These are phyloP conservation scores for Leucoagaricus sp. DNA, from an alignment of 1,284 basidiomycete species.

Conservation along the genomic window DNA sequence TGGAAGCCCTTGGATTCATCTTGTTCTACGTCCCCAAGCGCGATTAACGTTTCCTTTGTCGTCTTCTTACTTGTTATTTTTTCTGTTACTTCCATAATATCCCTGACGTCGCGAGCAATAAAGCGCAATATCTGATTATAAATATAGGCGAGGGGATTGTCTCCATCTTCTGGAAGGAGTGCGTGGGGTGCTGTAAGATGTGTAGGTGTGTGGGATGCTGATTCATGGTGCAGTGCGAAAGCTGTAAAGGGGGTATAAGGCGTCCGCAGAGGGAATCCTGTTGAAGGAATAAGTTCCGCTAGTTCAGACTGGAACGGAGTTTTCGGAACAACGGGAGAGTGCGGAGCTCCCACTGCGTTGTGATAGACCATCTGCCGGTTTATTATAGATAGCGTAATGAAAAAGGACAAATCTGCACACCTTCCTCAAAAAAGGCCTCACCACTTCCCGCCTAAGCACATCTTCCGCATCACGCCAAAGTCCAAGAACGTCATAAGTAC, in stretches of 20 bases:
- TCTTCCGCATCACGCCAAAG: conserved; percentile 88
- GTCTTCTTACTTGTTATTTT: conserved; percentile 28
- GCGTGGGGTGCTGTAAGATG: conserved; percentile 24
- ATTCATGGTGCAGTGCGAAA: conserved; percentile 41
- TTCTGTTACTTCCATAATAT: conserved; percentile 79
- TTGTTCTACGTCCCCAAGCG: conserved; percentile 16
- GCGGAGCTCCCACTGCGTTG: conserved; percentile 65
- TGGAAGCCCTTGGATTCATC: conserved; percentile 56
- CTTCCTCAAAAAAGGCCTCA: conserved; percentile 77
- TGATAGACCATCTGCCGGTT: conserved; percentile 65
- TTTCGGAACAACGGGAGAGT: conserved; percentile 73
- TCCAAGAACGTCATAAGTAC: conserved; percentile 80
- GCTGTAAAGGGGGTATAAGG: conserved; percentile 75
- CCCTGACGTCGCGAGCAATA: conserved; percentile 67
- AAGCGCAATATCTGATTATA: conserved; percentile 87
- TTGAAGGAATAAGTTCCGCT: conserved; percentile 25
- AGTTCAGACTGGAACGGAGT: conserved; percentile 54
- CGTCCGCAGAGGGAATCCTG: conserved; percentile 46
- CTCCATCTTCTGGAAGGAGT: conserved; percentile 57
- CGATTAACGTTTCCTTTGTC: conserved; percentile 20
- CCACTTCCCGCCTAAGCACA: conserved; percentile 69
- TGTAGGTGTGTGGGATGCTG: conserved; percentile 16
- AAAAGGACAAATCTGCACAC: conserved; percentile 37
- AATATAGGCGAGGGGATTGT: conserved; percentile 68
- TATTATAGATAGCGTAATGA: conserved; percentile 4